A percentile compares a stretch with the other conserved stretches of the same genome.
These are phyloP conservation scores for Xylaria cubensis DNA, from an alignment of 495 filamentous ascomycete genomes.

Conservation along the genomic window DNA sequence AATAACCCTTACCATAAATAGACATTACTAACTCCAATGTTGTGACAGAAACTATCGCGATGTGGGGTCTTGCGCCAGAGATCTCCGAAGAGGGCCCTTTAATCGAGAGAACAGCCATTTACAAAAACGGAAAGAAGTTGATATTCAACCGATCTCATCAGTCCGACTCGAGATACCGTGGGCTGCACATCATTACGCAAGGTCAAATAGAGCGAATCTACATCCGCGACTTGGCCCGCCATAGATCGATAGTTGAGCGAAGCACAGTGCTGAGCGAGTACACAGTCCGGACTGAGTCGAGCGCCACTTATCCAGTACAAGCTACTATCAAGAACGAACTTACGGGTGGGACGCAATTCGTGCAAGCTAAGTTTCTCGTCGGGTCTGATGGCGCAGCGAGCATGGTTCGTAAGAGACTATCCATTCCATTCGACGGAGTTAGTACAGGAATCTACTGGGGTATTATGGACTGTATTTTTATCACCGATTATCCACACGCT, in stretches of 20 bases:
- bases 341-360: constrained; percentile 34
- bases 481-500: constrained; percentile 48
- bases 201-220: constrained; percentile 49
- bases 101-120: constrained; percentile 47
- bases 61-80: constrained; percentile 45
- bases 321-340: constrained; percentile 31
- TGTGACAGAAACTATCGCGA: constrained; percentile 35
- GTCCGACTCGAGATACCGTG: constrained; percentile 47
- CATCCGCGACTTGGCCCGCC: constrained; percentile 45
- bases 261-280: constrained; percentile 35
- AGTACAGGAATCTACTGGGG: constrained; percentile 51
- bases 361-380: constrained; percentile 44
- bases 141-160: constrained; percentile 39
- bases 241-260: constrained; percentile 45
- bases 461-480: constrained; percentile 49
- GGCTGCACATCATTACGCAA: constrained; percentile 49
- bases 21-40: not conserved
- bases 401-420: constrained; percentile 39
- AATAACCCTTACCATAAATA: not conserved
- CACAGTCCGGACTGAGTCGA: not conserved
- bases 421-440: constrained; percentile 46
- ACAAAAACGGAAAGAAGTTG: constrained; percentile 41
- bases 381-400: constrained; percentile 47
- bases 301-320: constrained; percentile 29
- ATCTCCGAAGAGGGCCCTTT: constrained; percentile 48